Evolutionary conservation across 306 rosid species (phyloP), one percentile per base, ranked within the genome.

Genomic region (Gillenia trifoliata): DNA sequence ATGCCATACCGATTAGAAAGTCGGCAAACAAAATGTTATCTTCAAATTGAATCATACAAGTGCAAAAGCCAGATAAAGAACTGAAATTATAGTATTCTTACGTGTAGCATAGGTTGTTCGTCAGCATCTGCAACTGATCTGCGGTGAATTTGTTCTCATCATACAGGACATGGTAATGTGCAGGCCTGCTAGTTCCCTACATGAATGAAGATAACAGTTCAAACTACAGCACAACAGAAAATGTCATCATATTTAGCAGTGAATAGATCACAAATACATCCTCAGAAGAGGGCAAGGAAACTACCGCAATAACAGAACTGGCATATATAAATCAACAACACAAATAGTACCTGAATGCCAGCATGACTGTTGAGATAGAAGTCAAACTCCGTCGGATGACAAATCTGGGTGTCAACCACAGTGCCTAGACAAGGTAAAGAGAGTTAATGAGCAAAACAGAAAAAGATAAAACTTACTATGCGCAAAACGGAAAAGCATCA

Each of bases 321-420:
- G 31, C 30, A 11, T 16, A 8, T 1, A 45, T 45, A 45, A 66
- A 19, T 66, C 17, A 38, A 7, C 70, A 36, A 22, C 4, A 56
- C 13, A 26, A 4, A 45, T 5, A 16, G 36, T 45, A 90, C 95
- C 77, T 90, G 93, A n/a, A 88, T 90, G 34, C 89, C 98, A 3
- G 96, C 92, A 75, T 93, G 98, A 65, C 97, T 93, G 43, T 93
- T 89, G 8, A 93, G 89, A 41, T 87, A 93, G 61, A 93, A 93
- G 66, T 91, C 96, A 31, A 86, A 84, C 9, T 85, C 95, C 0
- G 90, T 77, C 0, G 96, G 95, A 20, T 93, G 97, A 38, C 97
- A 93, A 36, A 89, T 89, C 0, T 22, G 1, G 0, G 83, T 86
- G 25, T 94, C 99, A 0, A 94, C 97, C 11, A 94, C 96, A 1